Evolutionary conservation across 805 yeast species (phyloP), one percentile per base, ranked within the genome.

Genomic region (Lachancea kluyveri): DNA sequence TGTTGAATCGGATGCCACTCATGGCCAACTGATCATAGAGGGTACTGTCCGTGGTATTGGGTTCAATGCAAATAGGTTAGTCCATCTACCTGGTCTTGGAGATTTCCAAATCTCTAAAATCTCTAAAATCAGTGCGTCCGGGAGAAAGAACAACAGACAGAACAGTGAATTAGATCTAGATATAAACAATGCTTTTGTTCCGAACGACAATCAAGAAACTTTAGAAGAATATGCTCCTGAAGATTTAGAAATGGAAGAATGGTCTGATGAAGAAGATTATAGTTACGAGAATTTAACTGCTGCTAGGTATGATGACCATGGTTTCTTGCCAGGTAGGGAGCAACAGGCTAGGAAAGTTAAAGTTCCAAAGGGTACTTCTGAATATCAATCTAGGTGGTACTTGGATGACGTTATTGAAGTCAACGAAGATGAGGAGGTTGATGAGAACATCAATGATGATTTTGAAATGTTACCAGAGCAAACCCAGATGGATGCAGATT

Each of bases 1-100:
- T 26, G 34, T 46, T 17, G 62, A 57, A 34, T 35, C 40, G 16
- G 30, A 22, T 17, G 42, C 35, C 22, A 48, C 43, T 34, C 42
- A 47, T 25, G 66, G 64, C 6, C 49, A 62, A 17, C 52, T 87
- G 22, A 72, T 72, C 5, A 70, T 92, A 5, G 80, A 78, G 52
- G 99, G 98, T 30, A 71, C 76, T 4, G 86, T 84, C 4, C 73
- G 99, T 55, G 98, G 97, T 34, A 60, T 69, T 28, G 95, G 95
- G 0, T 78, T 92, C 59, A 73, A 77, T 43, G 73, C 82, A 3
- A 76, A 88, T 53, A 70, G 87, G 47, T 59, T 85, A 33, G 74
- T 94, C 22, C 95, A 90, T 52, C 63, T 94, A 19, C 95, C 95
- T 4, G 95, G 88, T 1, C 67, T 70, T 39, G 99, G 98, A 11